Conservation (phyloP, 192 early-diverging fungal genomes). For the Diversispora eburnea region DNA sequence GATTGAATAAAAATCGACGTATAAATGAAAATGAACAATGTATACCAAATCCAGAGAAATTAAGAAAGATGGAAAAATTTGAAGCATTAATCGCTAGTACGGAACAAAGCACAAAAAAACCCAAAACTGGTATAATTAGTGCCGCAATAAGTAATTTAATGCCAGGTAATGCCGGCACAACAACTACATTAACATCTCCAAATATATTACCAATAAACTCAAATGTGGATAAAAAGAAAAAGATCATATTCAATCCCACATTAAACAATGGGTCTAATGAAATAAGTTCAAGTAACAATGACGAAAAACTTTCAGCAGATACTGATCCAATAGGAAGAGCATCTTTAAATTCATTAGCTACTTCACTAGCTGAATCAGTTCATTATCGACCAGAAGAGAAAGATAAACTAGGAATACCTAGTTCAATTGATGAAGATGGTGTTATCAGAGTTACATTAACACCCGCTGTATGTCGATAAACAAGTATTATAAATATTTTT, state of each 20-base stretch:
- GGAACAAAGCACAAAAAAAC: slow-evolving; percentile 1
- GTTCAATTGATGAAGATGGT: slow-evolving; percentile 14
- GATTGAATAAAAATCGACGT: not conserved
- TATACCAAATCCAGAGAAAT: slow-evolving; percentile 2
- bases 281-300: not conserved
- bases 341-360: not conserved
- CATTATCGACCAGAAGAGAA: slow-evolving; percentile 24
- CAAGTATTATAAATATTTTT: no score
- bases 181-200: not conserved
- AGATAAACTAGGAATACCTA: not conserved
- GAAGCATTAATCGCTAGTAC: slow-evolving; percentile 20
- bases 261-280: not conserved
- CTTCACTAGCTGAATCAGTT: slow-evolving; percentile 12
- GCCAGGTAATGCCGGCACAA: not conserved
- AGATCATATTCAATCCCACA: not conserved
- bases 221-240: not conserved
- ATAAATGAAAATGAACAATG: not conserved
- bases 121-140: slow-evolving; percentile 4
- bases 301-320: not conserved
- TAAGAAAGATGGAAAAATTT: slow-evolving; percentile 23
- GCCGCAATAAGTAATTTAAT: not conserved
- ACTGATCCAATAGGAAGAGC: not conserved
- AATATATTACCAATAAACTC: not conserved
- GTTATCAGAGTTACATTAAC: slow-evolving; percentile 24
- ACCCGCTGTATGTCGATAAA: slow-evolving; percentile 24